Base-by-base conservation (phyloP, 306 rosid species). In the Medicago lupulina region DNA sequence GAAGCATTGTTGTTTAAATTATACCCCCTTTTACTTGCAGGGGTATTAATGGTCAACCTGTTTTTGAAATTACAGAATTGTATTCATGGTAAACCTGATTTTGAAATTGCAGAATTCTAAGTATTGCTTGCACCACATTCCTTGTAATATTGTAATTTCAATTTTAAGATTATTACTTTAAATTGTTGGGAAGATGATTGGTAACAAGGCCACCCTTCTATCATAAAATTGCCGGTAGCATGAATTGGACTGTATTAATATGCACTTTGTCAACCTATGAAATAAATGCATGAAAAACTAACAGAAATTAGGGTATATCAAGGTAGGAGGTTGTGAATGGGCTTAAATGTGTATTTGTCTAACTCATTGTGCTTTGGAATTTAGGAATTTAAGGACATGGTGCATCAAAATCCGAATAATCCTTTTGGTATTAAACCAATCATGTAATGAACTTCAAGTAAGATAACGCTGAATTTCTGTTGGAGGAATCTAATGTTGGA, bases 231-330 rank as follows among this genome's bases (percentile, higher is more conserved):
- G 49, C 9, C n/a, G 46, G 1, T 53, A 6, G 55, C 75, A 62
- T 34, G 25, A 63, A 2, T 19, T 34, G 1, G 40, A 41, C 60
- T 38, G 17, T 46, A 57, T 57, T 19, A n/a, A 51, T 36, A 19
- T 54, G 58, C 43, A 44, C 65, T 11, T 54, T 55, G 4, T 58
- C 44, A 70, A 40, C 66, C 36, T 66, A 21, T 62, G 67, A 76
- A 17, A 39, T 58, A 76, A 17, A 18, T 49, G 60, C 77, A 54
- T 60, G 67, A 46, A 43, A 28, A 67, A 76, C 13, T 54, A 54
- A 40, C 17, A 55, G 1, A 64, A 40, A 51, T 58, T 59, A 18
- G 46, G 55, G 39, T 28, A 28, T 47, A 65, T 55, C 57, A n/a
- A 49, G 23, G 43, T 58, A 41, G 70, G 64, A 70, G 57, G 63